Base-by-base conservation (phyloP, 2,329 filamentous ascomycete genomes). In the Diaporthe batatas region DNA sequence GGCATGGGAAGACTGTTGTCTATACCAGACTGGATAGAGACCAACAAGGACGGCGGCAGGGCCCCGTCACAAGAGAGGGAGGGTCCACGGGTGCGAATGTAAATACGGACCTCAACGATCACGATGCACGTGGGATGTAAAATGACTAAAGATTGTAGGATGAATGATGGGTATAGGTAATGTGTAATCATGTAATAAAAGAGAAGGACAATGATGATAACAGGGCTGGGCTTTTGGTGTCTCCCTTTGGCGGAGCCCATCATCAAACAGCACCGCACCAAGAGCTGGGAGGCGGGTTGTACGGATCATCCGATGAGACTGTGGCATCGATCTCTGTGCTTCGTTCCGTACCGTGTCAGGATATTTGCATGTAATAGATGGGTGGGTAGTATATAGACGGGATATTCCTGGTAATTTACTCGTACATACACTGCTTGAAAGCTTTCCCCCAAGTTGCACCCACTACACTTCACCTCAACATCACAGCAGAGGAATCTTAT, bases 141-240 rank as follows among this genome's bases (percentile, higher is more conserved):
- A 5, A 53, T n/a, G 42, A 36, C n/a, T n/a, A n/a, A n/a, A n/a
- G n/a, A 21, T 64, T 53, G 18, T 34, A 57, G 18, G 14, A 14
- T 51, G 32, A 10, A 39, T 36, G 11, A 23, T 39, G 12, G 11
- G 12, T 12, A 42, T 42, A 14, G 23, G 32, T 70, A 72, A 74
- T 74, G 53, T 68, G 23, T 74, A 70, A 74, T 74, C 18, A n/a
- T 74, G 58, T 73, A 72, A 53, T 47, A 8, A 44, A 44, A 12
- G 32, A 21, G 39, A 32, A 32, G 3, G 3, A 42, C 42, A 7
- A 7, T 16, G 18, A 16, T n/a, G 11, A n/a, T 21, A 51, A 5
- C 44, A 36, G 44, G 59, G 21, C 11, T 44, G 29, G 32, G 42
- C 18, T 34, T 42, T 42, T 4, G 1, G 16, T 34, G 25, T 3